Evolutionary conservation across 192 early-diverging fungal genomes (phyloP), one percentile per base, ranked within the genome.

Genomic region (Backusella sp.): DNA sequence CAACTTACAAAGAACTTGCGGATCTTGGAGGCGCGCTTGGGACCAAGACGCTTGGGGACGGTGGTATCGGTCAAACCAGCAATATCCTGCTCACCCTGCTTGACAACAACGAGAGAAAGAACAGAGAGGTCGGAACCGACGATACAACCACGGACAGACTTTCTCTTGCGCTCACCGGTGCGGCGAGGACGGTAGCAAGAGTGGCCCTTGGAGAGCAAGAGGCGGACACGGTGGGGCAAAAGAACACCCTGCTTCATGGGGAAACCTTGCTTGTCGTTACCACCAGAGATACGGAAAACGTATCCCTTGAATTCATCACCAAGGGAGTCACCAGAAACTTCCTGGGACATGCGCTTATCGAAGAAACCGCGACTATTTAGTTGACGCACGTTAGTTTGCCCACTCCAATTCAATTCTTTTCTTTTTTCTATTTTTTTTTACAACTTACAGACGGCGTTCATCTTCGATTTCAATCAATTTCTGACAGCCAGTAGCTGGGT

Each of bases 301-400:
- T 98, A 99, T 75, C 98, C 98, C 92, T 99, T 99, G 95, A 96
- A 99, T 87, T 99, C 98, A 81, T 98, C 98, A 78, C 98, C 96
- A 81, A 99, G 87, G 72, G 94, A 89, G 87, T 98, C 98, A 80
- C 91, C 98, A 78, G 92, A 86, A 68, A 99, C 97, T 84, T 99
- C 98, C 78, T 93, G 86, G 75, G 96, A 92, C 89, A 99, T 97
- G 80, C 96, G 94, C 91, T 96, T 98, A 82, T 99, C 98, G 86
- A 95, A 98, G 89, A 99, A 97, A 86, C 93, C 92, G 82, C 96
- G 96, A 86, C 91, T 94, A 80, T 9, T 26, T n/a, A 68, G 0
- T 49, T 59, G 44, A 65, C 46, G 30, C 28, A 65, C 46, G 30
- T 35, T 28, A 37, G 19, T 67, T 32, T 3, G 62, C 32, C 6